Conservation (phyloP, 2,329 filamentous ascomycete genomes). For the Decorospora gaudefroyi region DNA sequence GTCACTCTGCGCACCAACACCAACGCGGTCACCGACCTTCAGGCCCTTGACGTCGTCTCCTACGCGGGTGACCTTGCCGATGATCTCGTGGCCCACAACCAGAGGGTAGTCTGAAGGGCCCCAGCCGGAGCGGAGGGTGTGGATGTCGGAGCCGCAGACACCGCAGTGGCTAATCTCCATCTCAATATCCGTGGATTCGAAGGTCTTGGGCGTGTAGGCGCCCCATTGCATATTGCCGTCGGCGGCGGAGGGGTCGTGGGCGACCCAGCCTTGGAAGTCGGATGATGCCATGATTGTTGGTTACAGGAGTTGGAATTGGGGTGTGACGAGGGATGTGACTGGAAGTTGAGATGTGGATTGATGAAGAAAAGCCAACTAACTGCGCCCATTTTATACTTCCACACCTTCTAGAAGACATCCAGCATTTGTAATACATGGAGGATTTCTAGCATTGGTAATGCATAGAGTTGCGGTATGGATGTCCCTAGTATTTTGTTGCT, state of each 20-base stretch:
- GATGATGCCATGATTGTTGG: slow-evolving; percentile 25
- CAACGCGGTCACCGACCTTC: slow-evolving; percentile 64
- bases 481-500: slow-evolving; percentile 26
- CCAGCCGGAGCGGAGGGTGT: slow-evolving; percentile 50
- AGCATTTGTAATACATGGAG: too few relatives aligned
- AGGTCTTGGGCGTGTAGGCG: slow-evolving; percentile 49
- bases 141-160: slow-evolving; percentile 45
- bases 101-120: slow-evolving; percentile 56
- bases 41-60: slow-evolving; percentile 54
- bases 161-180: slow-evolving; percentile 50
- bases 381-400: slow-evolving; percentile 1
- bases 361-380: neutral
- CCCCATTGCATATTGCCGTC: slow-evolving; percentile 62
- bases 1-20: slow-evolving; percentile 56
- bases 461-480: slow-evolving; percentile 13
- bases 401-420: slow-evolving; percentile 9
- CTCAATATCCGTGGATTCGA: slow-evolving; percentile 68
- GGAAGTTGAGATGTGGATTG: neutral
- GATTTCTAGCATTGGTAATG: slow-evolving; percentile 29
- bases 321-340: neutral
- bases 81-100: slow-evolving; percentile 50
- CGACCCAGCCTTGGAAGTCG: slow-evolving; percentile 62
- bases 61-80: slow-evolving; percentile 46
- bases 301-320: neutral
- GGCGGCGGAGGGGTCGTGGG: slow-evolving; percentile 54